These are phyloP conservation scores for Ophiostoma sp. DNA, from an alignment of 2,329 filamentous ascomycete species.

Conservation along the genomic window DNA sequence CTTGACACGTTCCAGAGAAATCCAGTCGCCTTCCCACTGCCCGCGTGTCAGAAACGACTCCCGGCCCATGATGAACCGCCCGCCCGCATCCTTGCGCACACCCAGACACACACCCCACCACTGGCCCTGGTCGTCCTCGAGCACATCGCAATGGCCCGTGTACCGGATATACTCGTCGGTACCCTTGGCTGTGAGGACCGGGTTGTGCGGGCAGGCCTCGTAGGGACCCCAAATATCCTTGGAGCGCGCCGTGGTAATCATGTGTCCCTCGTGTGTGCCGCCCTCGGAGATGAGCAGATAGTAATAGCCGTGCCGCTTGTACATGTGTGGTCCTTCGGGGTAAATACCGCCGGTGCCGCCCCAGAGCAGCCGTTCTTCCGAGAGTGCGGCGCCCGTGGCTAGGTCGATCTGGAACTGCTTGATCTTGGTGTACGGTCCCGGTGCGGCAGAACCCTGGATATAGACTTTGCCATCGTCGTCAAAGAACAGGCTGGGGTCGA, in stretches of 20 bases:
- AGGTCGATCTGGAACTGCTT: conserved; percentile 10
- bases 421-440: background rate
- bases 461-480: conserved; percentile 12
- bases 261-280: conserved; percentile 6
- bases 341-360: background rate
- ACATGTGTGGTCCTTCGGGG: conserved; percentile 5
- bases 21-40: conserved; percentile 4
- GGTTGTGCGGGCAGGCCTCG: conserved; percentile 4
- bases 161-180: conserved; percentile 8
- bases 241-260: conserved; percentile 6
- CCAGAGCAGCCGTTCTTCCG: conserved; percentile 6
- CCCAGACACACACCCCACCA: conserved; percentile 13
- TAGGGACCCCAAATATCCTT: background rate
- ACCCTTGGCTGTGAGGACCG: background rate
- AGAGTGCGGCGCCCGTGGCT: background rate
- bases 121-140: background rate
- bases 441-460: background rate
- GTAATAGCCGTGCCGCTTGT: background rate
- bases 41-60: conserved; percentile 10
- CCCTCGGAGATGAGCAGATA: background rate
- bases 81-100: conserved; percentile 8
- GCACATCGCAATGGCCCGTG: conserved; percentile 3
- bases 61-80: conserved; percentile 15
- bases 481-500: conserved; percentile 10
- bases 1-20: conserved; percentile 2